These are phyloP conservation scores for Trichoderma virens DNA, from an alignment of 495 filamentous ascomycete genomes.

Conservation along the genomic window DNA sequence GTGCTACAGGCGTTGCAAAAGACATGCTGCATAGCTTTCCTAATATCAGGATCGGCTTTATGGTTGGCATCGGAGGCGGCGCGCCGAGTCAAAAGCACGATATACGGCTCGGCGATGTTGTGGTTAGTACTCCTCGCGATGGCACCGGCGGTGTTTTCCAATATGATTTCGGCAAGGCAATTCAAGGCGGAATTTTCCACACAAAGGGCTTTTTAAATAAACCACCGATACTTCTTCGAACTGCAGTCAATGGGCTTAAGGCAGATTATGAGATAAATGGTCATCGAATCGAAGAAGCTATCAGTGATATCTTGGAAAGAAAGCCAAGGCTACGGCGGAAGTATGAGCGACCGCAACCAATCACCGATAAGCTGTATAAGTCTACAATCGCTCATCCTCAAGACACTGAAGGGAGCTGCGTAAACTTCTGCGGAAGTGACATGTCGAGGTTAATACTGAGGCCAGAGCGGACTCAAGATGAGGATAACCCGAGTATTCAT, in stretches of 20 bases:
- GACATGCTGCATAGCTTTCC: slow-evolving; percentile 35
- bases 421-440: not conserved
- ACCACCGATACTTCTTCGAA: slow-evolving; percentile 21
- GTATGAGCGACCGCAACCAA: slow-evolving; percentile 20
- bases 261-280: slow-evolving; percentile 15
- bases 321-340: slow-evolving; percentile 18
- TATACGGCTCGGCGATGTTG: slow-evolving; percentile 27
- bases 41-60: slow-evolving; percentile 31
- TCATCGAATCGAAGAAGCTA: slow-evolving; percentile 18
- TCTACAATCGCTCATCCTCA: not conserved
- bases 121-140: slow-evolving; percentile 17
- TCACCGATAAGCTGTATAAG: not conserved
- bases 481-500: not conserved
- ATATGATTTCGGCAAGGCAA: slow-evolving; percentile 26
- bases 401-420: not conserved
- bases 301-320: slow-evolving; percentile 16
- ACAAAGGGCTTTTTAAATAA: slow-evolving; percentile 27
- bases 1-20: slow-evolving; percentile 23
- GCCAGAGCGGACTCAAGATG: not conserved
- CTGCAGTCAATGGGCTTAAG: slow-evolving; percentile 16
- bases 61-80: slow-evolving; percentile 43
- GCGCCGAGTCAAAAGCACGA: slow-evolving; percentile 26
- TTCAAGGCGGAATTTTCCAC: slow-evolving; percentile 19
- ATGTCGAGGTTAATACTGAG: not conserved
- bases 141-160: slow-evolving; percentile 22